Evolutionary conservation across 2,329 filamentous ascomycete genomes (phyloP).

Genomic region (Aureobasidium sp.): DNA sequence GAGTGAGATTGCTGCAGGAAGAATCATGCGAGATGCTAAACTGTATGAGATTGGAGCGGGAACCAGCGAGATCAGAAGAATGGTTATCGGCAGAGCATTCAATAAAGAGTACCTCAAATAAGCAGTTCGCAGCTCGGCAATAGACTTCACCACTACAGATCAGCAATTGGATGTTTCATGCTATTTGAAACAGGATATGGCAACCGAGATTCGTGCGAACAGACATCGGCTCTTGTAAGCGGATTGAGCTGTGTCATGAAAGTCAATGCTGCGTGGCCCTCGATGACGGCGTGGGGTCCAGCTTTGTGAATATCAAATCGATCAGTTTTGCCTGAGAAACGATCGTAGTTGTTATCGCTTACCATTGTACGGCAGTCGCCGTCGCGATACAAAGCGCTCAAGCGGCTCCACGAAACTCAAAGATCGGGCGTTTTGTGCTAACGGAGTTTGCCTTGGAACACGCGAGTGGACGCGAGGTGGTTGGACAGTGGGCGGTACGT

Average conservation of each 20-base stretch:
- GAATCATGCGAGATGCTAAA: constrained; percentile 70
- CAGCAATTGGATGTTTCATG: background rate
- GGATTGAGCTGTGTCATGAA: background rate
- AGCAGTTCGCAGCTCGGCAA: background rate
- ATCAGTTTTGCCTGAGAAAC: background rate
- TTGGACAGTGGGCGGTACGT: background rate
- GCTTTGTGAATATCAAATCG: background rate
- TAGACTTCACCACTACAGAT: background rate
- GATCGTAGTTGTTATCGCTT: background rate
- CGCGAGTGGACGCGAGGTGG: background rate
- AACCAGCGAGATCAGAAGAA: constrained; percentile 85
- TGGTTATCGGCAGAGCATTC: constrained; percentile 89
- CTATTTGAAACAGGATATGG: background rate
- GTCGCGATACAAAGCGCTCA: background rate
- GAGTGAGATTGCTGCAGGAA: constrained; percentile 86
- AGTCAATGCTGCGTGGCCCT: background rate
- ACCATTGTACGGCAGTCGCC: background rate
- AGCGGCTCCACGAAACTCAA: background rate
- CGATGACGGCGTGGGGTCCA: background rate
- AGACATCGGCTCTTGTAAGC: background rate
- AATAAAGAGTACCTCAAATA: constrained; percentile 62
- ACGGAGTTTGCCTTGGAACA: constrained; percentile 4
- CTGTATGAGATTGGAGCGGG: constrained; percentile 96
- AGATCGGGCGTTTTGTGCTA: background rate
- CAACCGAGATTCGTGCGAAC: background rate